Conservation (phyloP, 2,329 filamentous ascomycete genomes). For the Aspergillus transmontanensis region DNA sequence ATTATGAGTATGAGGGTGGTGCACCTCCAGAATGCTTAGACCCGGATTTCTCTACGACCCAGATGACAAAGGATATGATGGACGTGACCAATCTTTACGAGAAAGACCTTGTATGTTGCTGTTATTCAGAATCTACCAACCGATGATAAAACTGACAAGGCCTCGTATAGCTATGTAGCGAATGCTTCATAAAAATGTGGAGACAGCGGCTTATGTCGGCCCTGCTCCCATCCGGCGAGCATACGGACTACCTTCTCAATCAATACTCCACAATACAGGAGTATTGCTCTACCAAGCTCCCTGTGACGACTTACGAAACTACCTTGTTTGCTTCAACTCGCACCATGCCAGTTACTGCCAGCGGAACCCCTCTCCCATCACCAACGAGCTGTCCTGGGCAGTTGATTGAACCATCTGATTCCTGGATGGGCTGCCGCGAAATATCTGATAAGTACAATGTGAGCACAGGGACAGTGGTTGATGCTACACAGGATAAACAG, state of each 20-base stretch:
- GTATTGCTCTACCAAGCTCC: conserved; percentile 1
- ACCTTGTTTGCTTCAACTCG: not conserved
- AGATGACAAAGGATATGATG: conserved; percentile 1
- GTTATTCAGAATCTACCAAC: not conserved
- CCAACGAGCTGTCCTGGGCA: not conserved
- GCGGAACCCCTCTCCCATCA: not conserved
- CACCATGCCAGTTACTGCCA: not conserved
- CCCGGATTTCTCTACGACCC: not conserved
- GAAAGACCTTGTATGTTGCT: not conserved
- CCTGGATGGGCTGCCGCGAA: not conserved
- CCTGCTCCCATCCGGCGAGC: not conserved
- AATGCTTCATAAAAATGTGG: conserved; percentile 3
- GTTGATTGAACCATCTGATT: not conserved
- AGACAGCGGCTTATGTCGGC: conserved; percentile 5
- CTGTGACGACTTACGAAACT: not conserved
- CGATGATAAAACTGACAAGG: not conserved
- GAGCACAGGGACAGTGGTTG: not conserved
- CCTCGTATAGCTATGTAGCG: conserved; percentile 6
- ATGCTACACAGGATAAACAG: not conserved
- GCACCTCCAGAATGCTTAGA: not conserved
- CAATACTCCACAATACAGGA: conserved; percentile 5
- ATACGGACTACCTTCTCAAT: conserved; percentile 3
- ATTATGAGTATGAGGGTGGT: not conserved
- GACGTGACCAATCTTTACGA: not conserved
- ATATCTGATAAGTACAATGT: not conserved